Evolutionary conservation across 805 yeast genomes (phyloP).

Genomic region (Myxozyma nipponensis): DNA sequence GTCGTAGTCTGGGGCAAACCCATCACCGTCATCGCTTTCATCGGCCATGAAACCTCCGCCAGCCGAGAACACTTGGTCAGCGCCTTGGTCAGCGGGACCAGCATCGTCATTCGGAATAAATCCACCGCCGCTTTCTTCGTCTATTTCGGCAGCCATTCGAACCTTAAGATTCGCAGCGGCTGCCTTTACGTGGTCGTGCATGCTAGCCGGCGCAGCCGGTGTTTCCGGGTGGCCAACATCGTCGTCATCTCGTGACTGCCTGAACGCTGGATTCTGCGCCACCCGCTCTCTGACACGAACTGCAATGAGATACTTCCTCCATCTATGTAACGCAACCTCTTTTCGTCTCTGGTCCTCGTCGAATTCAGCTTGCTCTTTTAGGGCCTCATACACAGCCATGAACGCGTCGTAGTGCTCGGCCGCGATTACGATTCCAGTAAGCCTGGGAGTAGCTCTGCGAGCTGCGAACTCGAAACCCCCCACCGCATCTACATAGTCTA

Average conservation of each 20-base stretch:
- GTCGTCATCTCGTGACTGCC: too few relatives aligned
- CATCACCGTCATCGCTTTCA: background rate
- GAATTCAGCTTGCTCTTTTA: constrained; percentile 14
- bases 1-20: background rate
- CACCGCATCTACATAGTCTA: constrained; percentile 85
- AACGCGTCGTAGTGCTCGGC: constrained; percentile 59
- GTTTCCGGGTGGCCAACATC: constrained; percentile 11
- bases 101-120: constrained; percentile 1
- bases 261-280: constrained; percentile 27
- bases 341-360: constrained; percentile 17
- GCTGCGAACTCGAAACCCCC: constrained; percentile 71
- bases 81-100: background rate
- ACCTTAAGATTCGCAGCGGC: background rate
- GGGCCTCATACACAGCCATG: constrained; percentile 38
- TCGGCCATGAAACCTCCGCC: background rate
- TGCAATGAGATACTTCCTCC: constrained; percentile 39
- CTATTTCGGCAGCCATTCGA: background rate
- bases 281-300: constrained; percentile 31
- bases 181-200: background rate
- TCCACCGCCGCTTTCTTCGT: constrained; percentile 1
- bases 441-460: constrained; percentile 54
- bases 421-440: constrained; percentile 75
- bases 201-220: constrained; percentile 9
- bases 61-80: too few relatives aligned
- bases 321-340: constrained; percentile 32